Evolutionary conservation across 2,329 filamentous ascomycete species (phyloP).

Genomic region (Aspergillus novoparasiticus): DNA sequence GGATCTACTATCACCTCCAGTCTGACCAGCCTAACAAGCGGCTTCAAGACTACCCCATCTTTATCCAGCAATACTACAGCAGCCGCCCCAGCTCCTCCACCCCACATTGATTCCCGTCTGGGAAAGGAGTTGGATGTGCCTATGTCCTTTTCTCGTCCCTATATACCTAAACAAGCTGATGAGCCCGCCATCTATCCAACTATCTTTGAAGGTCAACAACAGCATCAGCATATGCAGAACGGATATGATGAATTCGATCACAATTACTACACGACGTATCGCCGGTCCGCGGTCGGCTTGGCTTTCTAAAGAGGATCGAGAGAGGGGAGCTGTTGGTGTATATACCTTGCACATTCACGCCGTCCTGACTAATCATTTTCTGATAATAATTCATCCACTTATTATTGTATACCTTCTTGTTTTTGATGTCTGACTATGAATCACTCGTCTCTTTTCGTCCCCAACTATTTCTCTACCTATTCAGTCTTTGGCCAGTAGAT

Average conservation of each 20-base stretch:
- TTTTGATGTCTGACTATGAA: not conserved
- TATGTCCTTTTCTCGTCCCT: not conserved
- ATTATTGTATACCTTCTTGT: not conserved
- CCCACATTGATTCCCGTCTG: not conserved
- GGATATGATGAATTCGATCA: slow-evolving; percentile 13
- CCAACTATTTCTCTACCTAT: not conserved
- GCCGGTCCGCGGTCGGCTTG: slow-evolving; percentile 32
- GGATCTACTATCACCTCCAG: slow-evolving; percentile 38
- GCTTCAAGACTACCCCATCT: slow-evolving; percentile 1
- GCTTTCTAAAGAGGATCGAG: slow-evolving; percentile 31
- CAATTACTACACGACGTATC: slow-evolving; percentile 19
- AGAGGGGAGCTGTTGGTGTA: not conserved
- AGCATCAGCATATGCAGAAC: slow-evolving; percentile 22
- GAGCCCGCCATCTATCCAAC: slow-evolving; percentile 20
- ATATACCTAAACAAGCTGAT: slow-evolving; percentile 2
- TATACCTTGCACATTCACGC: not conserved
- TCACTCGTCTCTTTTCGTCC: not conserved
- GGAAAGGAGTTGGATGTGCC: not conserved
- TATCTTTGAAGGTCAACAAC: slow-evolving; percentile 29
- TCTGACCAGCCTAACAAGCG: slow-evolving; percentile 24
- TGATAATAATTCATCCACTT: not conserved
- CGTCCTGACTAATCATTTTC: not conserved
- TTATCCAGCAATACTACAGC: not conserved
- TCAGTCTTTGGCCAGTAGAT: not conserved
- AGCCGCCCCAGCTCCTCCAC: not conserved